Evolutionary conservation across 148 eudicot genomes (phyloP), one percentile per base, ranked within the genome.

Genomic region (Arctostaphylos glauca): DNA sequence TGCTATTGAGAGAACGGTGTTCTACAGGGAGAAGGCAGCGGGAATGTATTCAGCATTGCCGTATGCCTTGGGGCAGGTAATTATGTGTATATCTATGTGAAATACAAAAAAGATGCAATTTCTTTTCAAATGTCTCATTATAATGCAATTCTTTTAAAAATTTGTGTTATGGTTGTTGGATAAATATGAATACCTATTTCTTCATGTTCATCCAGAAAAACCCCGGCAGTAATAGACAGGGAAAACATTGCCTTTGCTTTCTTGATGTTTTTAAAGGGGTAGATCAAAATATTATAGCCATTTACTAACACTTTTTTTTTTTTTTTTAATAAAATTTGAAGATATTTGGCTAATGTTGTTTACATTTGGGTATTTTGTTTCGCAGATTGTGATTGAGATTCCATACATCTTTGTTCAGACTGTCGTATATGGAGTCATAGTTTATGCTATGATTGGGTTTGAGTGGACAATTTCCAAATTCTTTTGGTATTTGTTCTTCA

Each of bases 1-100:
- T 43, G 81, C 94, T 9, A 68, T 91, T 0, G 94, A 90, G 78
- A 83, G 94, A 84, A 90, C 88, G 0, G 92, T 88, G 3, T 91
- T 88, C 66, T 90, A 91, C 48, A 88, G 94, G 80, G 94, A 91
- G 81, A 86, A 84, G 77, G 94, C 91, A 56, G 92, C 92, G 44
- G 92, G 94, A 13, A 90, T 91, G 92, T 91, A 90, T 83, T 91
- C 94, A 3, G 87, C 90, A 19, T 77, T 91, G 75, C 90, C 94
- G 62, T 91, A 91, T 76, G 94, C 94, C 50, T 83, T 91, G 62
- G 89, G 88, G 56, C 93, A 89, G 92, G 93, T 89, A 71, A 80
- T 38, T 53, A 31, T 55, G 16, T 52, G n/a, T 19, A 76, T 10
- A 2, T 76, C 62, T 23, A 1, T 14, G 53, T 14, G 12, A 50